These are phyloP conservation scores for Funneliformis mosseae DNA, from an alignment of 192 early-diverging fungal species.

Conservation along the genomic window DNA sequence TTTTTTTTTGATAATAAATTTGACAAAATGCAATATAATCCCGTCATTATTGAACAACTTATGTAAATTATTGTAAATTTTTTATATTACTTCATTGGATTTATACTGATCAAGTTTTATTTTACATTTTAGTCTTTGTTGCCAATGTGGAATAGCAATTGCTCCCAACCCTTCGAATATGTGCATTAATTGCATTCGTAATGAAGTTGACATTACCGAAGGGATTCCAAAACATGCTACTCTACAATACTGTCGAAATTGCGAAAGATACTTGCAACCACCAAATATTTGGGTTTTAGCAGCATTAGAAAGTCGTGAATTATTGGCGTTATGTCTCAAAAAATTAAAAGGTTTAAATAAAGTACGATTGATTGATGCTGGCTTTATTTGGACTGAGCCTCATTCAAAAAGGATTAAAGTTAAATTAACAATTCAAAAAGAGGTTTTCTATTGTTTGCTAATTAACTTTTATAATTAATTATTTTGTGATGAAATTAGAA, in stretches of 20 bases:
- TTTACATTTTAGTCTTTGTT: conserved; percentile 66
- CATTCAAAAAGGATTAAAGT: conserved; percentile 91
- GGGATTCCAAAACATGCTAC: conserved; percentile 97
- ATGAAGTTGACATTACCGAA: conserved; percentile 97
- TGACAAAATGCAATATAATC: conserved; percentile 53
- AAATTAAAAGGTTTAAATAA: conserved; percentile 89
- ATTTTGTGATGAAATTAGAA: not conserved
- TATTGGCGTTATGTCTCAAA: conserved; percentile 91
- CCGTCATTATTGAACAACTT: conserved; percentile 53
- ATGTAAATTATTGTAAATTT: conserved; percentile 46
- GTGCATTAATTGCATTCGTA: conserved; percentile 98
- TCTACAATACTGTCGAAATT: conserved; percentile 94
- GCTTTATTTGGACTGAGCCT: conserved; percentile 97
- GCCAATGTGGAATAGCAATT: conserved; percentile 91
- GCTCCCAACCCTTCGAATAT: conserved; percentile 97
- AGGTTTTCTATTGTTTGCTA: conserved; percentile 55
- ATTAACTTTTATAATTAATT: not conserved
- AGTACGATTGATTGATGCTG: conserved; percentile 94
- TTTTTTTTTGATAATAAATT: not conserved
- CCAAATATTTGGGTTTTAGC: conserved; percentile 89
- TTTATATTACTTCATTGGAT: not conserved
- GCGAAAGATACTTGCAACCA: conserved; percentile 96
- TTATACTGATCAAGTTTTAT: not conserved
- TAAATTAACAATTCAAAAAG: conserved; percentile 98
- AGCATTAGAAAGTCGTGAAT: conserved; percentile 86